Evolutionary conservation across 1,284 basidiomycete genomes (phyloP), one percentile per base, ranked within the genome.

Genomic region (Cutaneotrichosporon mucoides): DNA sequence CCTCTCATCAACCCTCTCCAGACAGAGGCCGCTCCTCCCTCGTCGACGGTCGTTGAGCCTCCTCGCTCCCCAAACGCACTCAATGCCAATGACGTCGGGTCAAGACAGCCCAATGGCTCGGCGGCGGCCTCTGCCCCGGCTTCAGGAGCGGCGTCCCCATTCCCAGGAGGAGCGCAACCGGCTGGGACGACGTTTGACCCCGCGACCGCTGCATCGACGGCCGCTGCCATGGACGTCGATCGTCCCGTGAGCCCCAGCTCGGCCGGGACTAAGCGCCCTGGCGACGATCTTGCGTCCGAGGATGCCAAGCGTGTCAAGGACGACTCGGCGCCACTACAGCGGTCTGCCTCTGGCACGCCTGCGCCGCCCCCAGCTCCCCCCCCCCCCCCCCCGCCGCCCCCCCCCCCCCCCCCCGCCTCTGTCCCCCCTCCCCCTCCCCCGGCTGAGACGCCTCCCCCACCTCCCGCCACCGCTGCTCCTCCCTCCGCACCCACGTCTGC

Each of bases 281-380:
- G 72, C 36, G 72, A 76, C 11, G 64, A 65, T 6, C 55, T 76
- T 42, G 65, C 65, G 8, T 62, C 58, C 3, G 68, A 59, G 4
- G 72, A 71, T 34, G 65, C 67, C 49, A 74, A 74, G 63, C 63
- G 73, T 49, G 57, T 67, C 52, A 72, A 67, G 62, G 72, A 72
- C 50, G 67, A 66, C 4, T 40, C 53, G 6, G 13, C 43, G 41
- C 44, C 24, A 24, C 24, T 24, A 24, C 24, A 11, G 12, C 55
- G 35, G 12, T 49, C 34, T 5, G 13, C 24, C 44, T 33, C 44
- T 45, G 16, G 44, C 24, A 45, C 44, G 16, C 44, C 44, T 13
- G 24, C 24, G 24, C 24, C 24, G 24, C 24, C 24, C 24, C 16
- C 43, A 34, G 41, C 53, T 15, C 35, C 12, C 16, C 47, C 2